These are phyloP conservation scores for Conringia planisiliqua DNA, from an alignment of 345 rosid genomes.

Conservation along the genomic window DNA sequence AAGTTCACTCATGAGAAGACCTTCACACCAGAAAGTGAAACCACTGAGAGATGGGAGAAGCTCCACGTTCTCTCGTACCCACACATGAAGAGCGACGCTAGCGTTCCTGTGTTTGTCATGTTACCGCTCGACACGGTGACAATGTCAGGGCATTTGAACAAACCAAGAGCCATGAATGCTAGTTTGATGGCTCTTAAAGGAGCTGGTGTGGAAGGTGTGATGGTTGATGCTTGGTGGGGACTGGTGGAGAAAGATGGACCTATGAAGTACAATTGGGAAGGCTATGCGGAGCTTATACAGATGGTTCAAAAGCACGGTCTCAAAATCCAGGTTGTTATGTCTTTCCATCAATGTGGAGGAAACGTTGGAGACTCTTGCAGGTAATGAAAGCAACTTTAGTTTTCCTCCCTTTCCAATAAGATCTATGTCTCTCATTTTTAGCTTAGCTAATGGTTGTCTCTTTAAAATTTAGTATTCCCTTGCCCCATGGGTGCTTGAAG, in stretches of 20 bases:
- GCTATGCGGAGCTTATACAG: constrained; percentile 79
- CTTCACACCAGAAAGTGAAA: constrained; percentile 29
- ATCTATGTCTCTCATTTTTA: constrained; percentile 5
- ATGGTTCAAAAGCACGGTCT: constrained; percentile 85
- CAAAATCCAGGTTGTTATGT: constrained; percentile 91
- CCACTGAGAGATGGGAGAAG: constrained; percentile 41
- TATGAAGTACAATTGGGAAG: constrained; percentile 88
- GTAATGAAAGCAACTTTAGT: constrained; percentile 39
- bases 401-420: neutral
- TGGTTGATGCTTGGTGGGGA: constrained; percentile 99
- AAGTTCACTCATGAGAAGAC: constrained; percentile 39
- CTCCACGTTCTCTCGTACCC: constrained; percentile 49
- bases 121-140: constrained; percentile 81
- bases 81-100: constrained; percentile 38
- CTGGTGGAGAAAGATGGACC: constrained; percentile 97
- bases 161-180: constrained; percentile 82
- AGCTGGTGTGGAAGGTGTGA: constrained; percentile 92
- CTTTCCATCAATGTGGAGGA: constrained; percentile 99
- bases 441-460: constrained; percentile 18
- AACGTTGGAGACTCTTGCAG: constrained; percentile 99
- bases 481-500: constrained; percentile 99
- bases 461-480: constrained; percentile 59
- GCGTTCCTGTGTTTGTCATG: constrained; percentile 92
- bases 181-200: constrained; percentile 93
- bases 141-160: constrained; percentile 63